Conservation (phyloP, 768 basidiomycete species). For the Lactifluus echinatus region DNA sequence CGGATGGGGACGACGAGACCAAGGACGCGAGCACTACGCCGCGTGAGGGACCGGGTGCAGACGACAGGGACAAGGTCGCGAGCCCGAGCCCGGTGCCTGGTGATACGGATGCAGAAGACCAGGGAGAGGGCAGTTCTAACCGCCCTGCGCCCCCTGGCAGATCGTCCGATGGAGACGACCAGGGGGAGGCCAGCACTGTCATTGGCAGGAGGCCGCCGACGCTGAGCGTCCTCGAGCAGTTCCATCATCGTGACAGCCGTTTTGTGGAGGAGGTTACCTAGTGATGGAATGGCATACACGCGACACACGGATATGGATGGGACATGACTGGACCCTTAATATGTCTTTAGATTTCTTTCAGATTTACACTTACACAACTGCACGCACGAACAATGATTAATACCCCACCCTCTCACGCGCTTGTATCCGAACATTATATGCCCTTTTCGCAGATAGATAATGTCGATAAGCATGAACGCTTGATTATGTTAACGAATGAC, state of each 20-base stretch:
- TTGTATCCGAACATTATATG: background rate
- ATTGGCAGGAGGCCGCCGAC: background rate
- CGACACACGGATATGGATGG: too few relatives aligned
- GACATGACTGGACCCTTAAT: too few relatives aligned
- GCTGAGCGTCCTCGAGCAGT: background rate
- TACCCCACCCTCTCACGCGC: too few relatives aligned
- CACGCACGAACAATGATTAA: too few relatives aligned
- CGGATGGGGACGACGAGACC: background rate
- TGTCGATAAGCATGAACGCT: background rate
- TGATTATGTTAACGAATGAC: background rate
- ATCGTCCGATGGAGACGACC: background rate
- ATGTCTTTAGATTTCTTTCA: too few relatives aligned
- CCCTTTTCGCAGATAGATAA: background rate
- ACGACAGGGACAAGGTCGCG: background rate
- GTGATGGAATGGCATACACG: too few relatives aligned
- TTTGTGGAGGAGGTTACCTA: constrained; percentile 17
- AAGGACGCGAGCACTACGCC: background rate
- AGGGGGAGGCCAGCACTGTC: background rate
- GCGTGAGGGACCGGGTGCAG: background rate
- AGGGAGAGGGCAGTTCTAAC: too few relatives aligned
- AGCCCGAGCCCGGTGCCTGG: background rate
- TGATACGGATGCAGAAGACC: too few relatives aligned
- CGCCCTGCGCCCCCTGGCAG: too few relatives aligned
- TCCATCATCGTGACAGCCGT: constrained; percentile 13
- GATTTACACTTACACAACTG: background rate